These are phyloP conservation scores for Aspergillus chevalieri DNA, from an alignment of 2,329 filamentous ascomycete species.

Conservation along the genomic window DNA sequence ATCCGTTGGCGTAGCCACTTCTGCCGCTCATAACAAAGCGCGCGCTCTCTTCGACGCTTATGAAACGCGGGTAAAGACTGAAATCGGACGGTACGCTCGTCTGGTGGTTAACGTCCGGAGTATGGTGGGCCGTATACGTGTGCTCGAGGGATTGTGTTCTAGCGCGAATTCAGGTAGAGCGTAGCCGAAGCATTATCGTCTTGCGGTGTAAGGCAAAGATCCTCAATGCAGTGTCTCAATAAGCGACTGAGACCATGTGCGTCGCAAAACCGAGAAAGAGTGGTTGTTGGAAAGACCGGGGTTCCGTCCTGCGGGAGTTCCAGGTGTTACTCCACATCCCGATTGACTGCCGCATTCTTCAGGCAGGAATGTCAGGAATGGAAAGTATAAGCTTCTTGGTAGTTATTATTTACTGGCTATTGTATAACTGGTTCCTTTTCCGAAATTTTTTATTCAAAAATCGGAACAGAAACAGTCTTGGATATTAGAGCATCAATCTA, in stretches of 20 bases:
- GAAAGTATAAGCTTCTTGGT: too few species aligned
- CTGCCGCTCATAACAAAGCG: slow-evolving; percentile 30
- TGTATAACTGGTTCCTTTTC: too few species aligned
- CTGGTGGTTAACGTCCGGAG: neutral
- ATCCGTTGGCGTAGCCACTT: slow-evolving; percentile 32
- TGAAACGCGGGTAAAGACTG: neutral
- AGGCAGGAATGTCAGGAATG: neutral
- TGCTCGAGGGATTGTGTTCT: neutral
- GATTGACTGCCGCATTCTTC: neutral
- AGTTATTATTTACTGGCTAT: too few species aligned
- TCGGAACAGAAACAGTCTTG: too few species aligned
- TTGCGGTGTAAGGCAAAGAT: neutral
- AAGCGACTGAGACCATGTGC: neutral
- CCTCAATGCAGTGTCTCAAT: neutral
- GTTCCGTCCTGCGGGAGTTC: neutral
- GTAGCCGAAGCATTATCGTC: neutral
- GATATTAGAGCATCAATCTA: too few species aligned
- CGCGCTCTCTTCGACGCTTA: neutral
- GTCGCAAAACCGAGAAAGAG: neutral
- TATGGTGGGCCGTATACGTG: neutral
- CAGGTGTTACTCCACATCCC: neutral
- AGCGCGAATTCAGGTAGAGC: neutral
- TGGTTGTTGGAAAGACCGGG: neutral
- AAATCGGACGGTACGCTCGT: neutral
- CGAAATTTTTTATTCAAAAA: too few species aligned